Evolutionary conservation across 306 rosid genomes (phyloP).

Genomic region (Lotus japonicus): DNA sequence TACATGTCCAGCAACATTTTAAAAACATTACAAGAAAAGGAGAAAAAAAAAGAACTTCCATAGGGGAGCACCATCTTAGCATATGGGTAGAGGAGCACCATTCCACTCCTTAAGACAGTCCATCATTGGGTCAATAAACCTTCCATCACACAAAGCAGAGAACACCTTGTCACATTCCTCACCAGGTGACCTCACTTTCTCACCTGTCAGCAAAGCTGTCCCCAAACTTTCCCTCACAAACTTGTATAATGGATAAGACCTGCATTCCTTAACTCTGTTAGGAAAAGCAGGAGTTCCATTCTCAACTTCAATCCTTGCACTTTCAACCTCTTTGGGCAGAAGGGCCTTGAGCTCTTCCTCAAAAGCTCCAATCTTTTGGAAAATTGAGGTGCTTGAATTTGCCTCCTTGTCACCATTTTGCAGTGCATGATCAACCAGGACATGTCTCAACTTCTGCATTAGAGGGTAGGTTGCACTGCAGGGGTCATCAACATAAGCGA

Average conservation of each 20-base stretch:
- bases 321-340: conserved; percentile 78
- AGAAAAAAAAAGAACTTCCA: background rate
- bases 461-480: conserved; percentile 71
- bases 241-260: conserved; percentile 78
- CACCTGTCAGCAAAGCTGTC: conserved; percentile 67
- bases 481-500: conserved; percentile 69
- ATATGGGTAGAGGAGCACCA: conserved; percentile 83
- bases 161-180: conserved; percentile 84
- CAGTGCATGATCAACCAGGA: conserved; percentile 76
- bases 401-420: conserved; percentile 56
- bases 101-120: conserved; percentile 84
- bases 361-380: conserved; percentile 64
- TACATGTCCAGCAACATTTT: conserved; percentile 3
- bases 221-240: conserved; percentile 69
- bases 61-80: conserved; percentile 19
- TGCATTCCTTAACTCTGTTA: conserved; percentile 61
- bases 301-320: conserved; percentile 46
- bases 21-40: background rate
- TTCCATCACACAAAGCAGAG: conserved; percentile 62
- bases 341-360: conserved; percentile 63
- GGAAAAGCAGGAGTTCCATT: conserved; percentile 49
- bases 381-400: conserved; percentile 51
- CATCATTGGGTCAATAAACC: conserved; percentile 64
- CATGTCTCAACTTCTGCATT: conserved; percentile 71
- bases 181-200: conserved; percentile 69